Evolutionary conservation across 139 green algal species (phyloP), one percentile per base, ranked within the genome.

Genomic region (Pseudopediastrum boryanum): DNA sequence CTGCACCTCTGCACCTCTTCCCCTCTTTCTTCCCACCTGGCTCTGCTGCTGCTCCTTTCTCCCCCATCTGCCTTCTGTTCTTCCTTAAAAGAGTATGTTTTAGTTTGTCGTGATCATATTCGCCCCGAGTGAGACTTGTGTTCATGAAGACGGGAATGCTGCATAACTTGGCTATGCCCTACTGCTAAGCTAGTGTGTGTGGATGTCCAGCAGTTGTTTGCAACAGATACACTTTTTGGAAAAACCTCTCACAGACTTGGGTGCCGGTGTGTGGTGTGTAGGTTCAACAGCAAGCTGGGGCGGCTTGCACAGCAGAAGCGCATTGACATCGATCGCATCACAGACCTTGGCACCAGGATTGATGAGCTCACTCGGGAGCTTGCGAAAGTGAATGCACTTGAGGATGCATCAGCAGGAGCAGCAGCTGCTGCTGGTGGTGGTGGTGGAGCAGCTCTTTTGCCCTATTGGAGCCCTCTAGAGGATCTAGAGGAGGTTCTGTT

Each of bases 301-400:
- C 19, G 42, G n/a, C 50, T 82, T 27, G 48, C 46, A 16, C 52
- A 69, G 41, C 64, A 69, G 23, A 82, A 82, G 62, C 64, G 61
- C 64, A n/a, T 9, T 8, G 75, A 82, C 41, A 41, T 65, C 16
- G 75, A 82, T 33, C 48, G 51, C n/a, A 38, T 82, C 1, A n/a
- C 75, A n/a, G 75, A 82, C 27, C 46, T 76, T 38, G 51, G 38
- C 27, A 42, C 39, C 4, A 50, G 65, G 21, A 67, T 76, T 27
- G 75, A 82, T 51, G 75, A 82, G 3, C 64, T 75, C 36, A 66
- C 58, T 36, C 44, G 64, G 2, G 75, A 82, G 75, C 48, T 82
- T 8, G 25, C 46, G 1, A 75, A 76, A 16, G 56, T 82, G 35
- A 39, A 62, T 10, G 2, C 62, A 23, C 27, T 77, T 51, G 51